These are phyloP conservation scores for Termitomyces bulborhizus DNA, from an alignment of 768 basidiomycete genomes.

Conservation along the genomic window DNA sequence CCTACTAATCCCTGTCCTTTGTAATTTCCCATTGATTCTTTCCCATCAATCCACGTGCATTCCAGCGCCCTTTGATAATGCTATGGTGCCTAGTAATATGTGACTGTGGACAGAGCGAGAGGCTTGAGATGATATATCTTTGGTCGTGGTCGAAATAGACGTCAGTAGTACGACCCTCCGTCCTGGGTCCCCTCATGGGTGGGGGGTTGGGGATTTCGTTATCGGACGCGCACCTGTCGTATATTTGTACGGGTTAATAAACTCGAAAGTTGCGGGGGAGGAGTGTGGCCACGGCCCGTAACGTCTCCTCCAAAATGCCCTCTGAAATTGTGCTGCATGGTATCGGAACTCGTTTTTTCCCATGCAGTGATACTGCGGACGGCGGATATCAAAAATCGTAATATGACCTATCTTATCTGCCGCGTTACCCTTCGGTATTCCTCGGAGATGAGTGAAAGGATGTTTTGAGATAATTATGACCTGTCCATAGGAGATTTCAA, in stretches of 20 bases:
- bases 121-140: no score
- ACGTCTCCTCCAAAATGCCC: slow-evolving; percentile 5
- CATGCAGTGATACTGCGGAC: not conserved
- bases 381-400: not conserved
- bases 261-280: no score
- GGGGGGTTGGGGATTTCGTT: not conserved
- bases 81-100: not conserved
- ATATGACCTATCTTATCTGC: not conserved
- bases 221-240: not conserved
- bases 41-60: no score
- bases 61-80: no score
- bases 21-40: not conserved
- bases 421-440: not conserved
- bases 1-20: slow-evolving; percentile 10
- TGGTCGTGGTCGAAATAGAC: not conserved
- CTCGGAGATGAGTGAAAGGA: not conserved
- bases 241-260: not conserved
- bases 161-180: not conserved
- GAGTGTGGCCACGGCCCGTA: slow-evolving; percentile 3
- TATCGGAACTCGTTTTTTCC: not conserved
- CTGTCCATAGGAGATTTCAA: not conserved
- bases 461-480: not conserved
- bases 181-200: not conserved
- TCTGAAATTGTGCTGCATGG: no score
- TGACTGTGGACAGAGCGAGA: not conserved